phyloP scores from a whole-genome alignment of 768 basidiomycete species.

The Russula dissimulans region DNA sequence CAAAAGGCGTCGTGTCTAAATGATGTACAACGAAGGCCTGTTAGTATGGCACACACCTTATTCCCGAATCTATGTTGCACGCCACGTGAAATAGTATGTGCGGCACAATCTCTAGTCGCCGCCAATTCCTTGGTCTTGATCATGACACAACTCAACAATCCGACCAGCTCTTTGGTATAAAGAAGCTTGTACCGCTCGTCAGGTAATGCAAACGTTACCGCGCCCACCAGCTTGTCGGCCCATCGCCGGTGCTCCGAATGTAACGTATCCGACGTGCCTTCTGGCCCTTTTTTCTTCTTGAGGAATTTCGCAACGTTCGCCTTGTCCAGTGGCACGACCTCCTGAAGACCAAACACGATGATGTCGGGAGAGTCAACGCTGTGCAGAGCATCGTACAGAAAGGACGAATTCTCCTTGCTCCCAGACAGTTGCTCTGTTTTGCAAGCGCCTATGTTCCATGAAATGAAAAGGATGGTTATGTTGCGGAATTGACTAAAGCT shows the following conservation, averaged over 20 bases:
- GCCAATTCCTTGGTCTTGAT: slow-evolving; percentile 57
- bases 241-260: slow-evolving; percentile 81
- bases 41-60: slow-evolving; percentile 52
- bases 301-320: slow-evolving; percentile 89
- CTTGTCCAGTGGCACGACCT: slow-evolving; percentile 93
- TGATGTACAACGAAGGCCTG: neutral
- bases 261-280: slow-evolving; percentile 70
- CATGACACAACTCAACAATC: slow-evolving; percentile 72
- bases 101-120: slow-evolving; percentile 54
- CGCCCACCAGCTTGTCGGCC: slow-evolving; percentile 69
- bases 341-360: slow-evolving; percentile 91
- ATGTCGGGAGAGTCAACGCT: slow-evolving; percentile 78
- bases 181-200: slow-evolving; percentile 70
- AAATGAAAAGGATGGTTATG: slow-evolving; percentile 67
- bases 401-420: slow-evolving; percentile 61
- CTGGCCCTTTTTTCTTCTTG: slow-evolving; percentile 55
- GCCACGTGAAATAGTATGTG: slow-evolving; percentile 84
- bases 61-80: slow-evolving; percentile 93
- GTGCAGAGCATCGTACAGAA: slow-evolving; percentile 67
- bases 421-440: slow-evolving; percentile 66
- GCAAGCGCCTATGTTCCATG: slow-evolving; percentile 91
- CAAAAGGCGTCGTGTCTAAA: neutral
- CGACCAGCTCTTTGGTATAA: slow-evolving; percentile 85
- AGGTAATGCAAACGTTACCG: slow-evolving; percentile 63
- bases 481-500: slow-evolving; percentile 74